Percentiles rank a stretch among this genome's conserved stretches.
phyloP scores from a whole-genome alignment of 108 stramenopile genomes.

The Stephanodiscus minutulus region DNA sequence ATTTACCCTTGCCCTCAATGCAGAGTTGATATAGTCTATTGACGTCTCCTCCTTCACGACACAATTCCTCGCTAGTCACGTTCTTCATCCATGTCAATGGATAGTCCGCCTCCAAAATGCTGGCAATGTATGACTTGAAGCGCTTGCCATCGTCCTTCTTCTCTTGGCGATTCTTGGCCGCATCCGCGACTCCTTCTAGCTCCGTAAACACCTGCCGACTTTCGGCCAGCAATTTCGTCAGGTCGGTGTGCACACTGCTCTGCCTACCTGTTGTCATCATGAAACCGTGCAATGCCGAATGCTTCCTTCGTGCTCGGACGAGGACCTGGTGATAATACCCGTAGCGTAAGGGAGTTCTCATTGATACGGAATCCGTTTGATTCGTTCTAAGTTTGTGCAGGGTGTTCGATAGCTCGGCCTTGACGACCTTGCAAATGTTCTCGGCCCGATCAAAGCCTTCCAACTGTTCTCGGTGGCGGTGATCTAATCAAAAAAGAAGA shows the following conservation, averaged over 20 bases:
- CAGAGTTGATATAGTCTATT: constrained; percentile 55
- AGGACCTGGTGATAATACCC: constrained; percentile 33
- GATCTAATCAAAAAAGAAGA: neutral
- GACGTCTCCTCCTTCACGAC: constrained; percentile 38
- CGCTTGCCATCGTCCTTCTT: constrained; percentile 34
- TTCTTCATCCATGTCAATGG: constrained; percentile 40
- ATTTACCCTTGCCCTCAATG: constrained; percentile 49
- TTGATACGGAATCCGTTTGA: neutral
- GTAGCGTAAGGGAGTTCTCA: constrained; percentile 18
- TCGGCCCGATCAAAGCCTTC: constrained; percentile 24
- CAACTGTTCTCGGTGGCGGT: neutral
- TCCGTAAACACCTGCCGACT: constrained; percentile 32
- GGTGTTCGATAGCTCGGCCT: constrained; percentile 22
- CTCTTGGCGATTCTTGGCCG: constrained; percentile 15
- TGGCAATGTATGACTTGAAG: constrained; percentile 48
- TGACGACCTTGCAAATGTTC: constrained; percentile 25
- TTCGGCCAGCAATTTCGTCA: constrained; percentile 15
- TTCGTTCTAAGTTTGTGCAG: constrained; percentile 34
- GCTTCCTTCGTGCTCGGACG: constrained; percentile 41
- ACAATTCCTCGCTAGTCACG: constrained; percentile 15
- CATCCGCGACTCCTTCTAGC: constrained; percentile 16
- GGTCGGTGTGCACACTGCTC: constrained; percentile 19
- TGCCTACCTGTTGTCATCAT: constrained; percentile 17
- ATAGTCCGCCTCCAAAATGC: constrained; percentile 41
- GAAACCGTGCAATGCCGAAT: neutral